Evolutionary conservation across 2,329 filamentous ascomycete species (phyloP), one percentile per base, ranked within the genome.

Genomic region (Rutstroemia sp.): DNA sequence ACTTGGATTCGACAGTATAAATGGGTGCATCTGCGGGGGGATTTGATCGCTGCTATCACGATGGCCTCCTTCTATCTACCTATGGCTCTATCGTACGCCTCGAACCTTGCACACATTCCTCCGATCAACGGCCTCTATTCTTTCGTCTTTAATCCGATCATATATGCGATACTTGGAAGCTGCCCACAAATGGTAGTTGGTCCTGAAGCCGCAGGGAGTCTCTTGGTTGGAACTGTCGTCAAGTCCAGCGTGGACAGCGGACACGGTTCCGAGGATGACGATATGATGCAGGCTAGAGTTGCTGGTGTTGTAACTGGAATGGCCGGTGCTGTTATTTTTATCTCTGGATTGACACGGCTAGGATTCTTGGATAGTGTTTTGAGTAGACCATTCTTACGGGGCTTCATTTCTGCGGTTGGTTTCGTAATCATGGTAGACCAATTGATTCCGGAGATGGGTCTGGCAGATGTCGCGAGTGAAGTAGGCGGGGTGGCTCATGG

Each of bases 1-100:
- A 91, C 87, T 61, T 99, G 94, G 94, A 86, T 95, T 60, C 79
- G 78, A 52, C 89, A 96, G 73, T 99, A 99, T 72, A 83, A 81
- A 64, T 85, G 83, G 79, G 81, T 83, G 3, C 96, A 89, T 72
- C 72, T 97, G 48, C 83, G 86, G 64, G 94, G 94, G 48, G 94
- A 99, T 71, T 74, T 97, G 17, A 77, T 95, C 14, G 87, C 92
- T 8, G 92, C 92, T 49, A 71, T 97, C 60, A 97, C 94, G n/a
- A 87, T 99, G 75, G 89, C 92, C n/a, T 96, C 92, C 25, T 94
- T 99, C 75, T 99, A 99, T 71, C 87, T 99, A 39, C 94, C 94
- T 51, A 96, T 99, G 92, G 88, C 91, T 0, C 80, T 99, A 14
- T 97, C 94, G 0, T 87, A 95, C 61, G 91, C 94, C 55, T 84